Conservation (phyloP, 331 rosid species). For the Saraca asoca region DNA sequence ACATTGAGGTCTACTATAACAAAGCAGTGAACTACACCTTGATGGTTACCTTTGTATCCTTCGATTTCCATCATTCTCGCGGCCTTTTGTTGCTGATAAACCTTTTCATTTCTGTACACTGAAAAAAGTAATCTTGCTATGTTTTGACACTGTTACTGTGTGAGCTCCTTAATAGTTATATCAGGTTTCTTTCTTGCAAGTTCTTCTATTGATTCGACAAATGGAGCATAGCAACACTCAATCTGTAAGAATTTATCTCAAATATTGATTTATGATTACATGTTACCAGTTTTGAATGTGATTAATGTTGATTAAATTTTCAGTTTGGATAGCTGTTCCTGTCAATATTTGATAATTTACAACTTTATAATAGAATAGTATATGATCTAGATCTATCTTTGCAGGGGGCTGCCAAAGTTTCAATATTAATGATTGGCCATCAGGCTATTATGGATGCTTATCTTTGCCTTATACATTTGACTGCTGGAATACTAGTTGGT, state of each 20-base stretch:
- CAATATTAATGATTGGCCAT: conserved; percentile 85
- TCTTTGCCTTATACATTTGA: conserved; percentile 90
- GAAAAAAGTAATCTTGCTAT: too few relatives aligned
- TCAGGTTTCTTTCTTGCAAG: conserved; percentile 88
- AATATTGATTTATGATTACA: conserved; percentile 27
- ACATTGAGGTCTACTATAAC: conserved; percentile 83
- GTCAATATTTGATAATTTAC: conserved; percentile 7
- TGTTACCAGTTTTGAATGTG: conserved; percentile 4
- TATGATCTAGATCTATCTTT: conserved; percentile 39
- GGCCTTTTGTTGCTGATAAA: conserved; percentile 20
- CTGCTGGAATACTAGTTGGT: conserved; percentile 95
- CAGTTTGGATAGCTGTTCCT: conserved; percentile 11
- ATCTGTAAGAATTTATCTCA: conserved; percentile 64
- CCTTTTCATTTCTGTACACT: conserved; percentile 14
- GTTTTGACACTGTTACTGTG: conserved; percentile 2
- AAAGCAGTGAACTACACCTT: conserved; percentile 96
- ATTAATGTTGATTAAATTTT: conserved; percentile 1
- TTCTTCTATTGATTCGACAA: conserved; percentile 87
- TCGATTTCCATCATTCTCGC: conserved; percentile 24
- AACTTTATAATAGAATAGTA: conserved; percentile 14
- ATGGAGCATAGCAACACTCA: conserved; percentile 98
- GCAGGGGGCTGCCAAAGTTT: conserved; percentile 97
- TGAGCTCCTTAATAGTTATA: conserved; percentile 53
- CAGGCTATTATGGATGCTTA: conserved; percentile 94
- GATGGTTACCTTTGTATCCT: conserved; percentile 99